Base-by-base conservation (phyloP, 805 yeast species). In the Osmozyma mogii region DNA sequence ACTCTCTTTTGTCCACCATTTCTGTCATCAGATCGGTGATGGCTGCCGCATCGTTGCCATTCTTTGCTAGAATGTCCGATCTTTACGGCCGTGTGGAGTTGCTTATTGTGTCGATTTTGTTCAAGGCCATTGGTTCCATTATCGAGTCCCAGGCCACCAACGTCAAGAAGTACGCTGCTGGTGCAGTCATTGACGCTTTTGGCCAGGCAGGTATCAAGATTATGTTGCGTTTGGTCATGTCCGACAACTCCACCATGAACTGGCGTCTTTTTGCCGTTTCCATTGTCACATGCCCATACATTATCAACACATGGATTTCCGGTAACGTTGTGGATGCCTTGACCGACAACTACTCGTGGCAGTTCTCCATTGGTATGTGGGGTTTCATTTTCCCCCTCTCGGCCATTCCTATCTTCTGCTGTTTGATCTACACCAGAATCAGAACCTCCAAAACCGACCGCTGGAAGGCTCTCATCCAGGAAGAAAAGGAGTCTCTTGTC, bases 31-130 rank as follows among this genome's bases (percentile, higher is more conserved):
- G 66, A 32, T 57, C 70, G 18, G 81, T 78, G 22, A 66, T 75
- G 28, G 80, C 73, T 27, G 82, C 83, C 15, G 84, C 79, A n/a
- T 65, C 80, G 4, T 80, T 75, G 45, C 75, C 80, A 3, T 61
- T 72, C 4, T 74, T 65, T 37, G 84, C 85, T 7, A 59, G 82
- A 40, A 52, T 78, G 21, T 67, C 81, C 8, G 84, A 78, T 49
- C 60, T 68, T n/a, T 76, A 75, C 45, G 87, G 87, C 10, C 70
- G 87, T 47, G 40, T 72, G 18, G 73, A 70, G 43, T 52, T 76
- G 29, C 44, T 73, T 13, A 23, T 70, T 13, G 48, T 68, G 6
- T 61, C 78, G 1, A 56, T 75, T 8, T 34, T 78, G 8, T 67
- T 79, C 41, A 75, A 78, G 41, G 66, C 64, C 9, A 55, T 78